These are phyloP conservation scores for Heimioporus sp. DNA, from an alignment of 768 basidiomycete species.

Conservation along the genomic window DNA sequence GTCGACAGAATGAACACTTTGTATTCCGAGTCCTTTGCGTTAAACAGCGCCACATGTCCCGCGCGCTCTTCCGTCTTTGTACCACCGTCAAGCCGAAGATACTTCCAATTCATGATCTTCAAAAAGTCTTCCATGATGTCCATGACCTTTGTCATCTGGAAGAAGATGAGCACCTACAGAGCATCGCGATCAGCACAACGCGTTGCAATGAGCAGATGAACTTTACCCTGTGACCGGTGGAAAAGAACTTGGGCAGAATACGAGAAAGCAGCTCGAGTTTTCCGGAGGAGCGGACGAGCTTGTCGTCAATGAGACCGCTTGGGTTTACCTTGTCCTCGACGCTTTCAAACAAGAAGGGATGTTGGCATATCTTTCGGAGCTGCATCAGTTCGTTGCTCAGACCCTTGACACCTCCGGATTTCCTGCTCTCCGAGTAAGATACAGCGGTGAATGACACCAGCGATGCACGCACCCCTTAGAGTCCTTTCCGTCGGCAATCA, in stretches of 20 bases:
- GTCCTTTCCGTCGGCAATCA: slow-evolving; percentile 84
- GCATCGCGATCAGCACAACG: slow-evolving; percentile 1
- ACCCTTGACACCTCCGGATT: slow-evolving; percentile 79
- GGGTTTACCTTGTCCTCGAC: slow-evolving; percentile 95
- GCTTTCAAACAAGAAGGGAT: slow-evolving; percentile 93
- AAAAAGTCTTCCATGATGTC: slow-evolving; percentile 97
- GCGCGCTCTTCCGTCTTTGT: slow-evolving; percentile 97
- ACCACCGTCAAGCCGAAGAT: slow-evolving; percentile 92
- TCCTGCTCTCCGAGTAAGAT: slow-evolving; percentile 38
- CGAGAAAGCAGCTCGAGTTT: slow-evolving; percentile 92
- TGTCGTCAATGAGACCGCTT: slow-evolving; percentile 76
- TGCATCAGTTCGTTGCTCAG: slow-evolving; percentile 97
- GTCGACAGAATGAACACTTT: slow-evolving; percentile 94
- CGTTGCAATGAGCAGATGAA: not conserved
- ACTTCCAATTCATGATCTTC: slow-evolving; percentile 81
- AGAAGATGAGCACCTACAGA: slow-evolving; percentile 90
- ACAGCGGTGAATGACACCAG: not conserved
- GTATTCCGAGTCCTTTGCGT: slow-evolving; percentile 84
- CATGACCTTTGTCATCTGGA: slow-evolving; percentile 99
- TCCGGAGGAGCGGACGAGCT: slow-evolving; percentile 82
- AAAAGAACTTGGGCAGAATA: slow-evolving; percentile 92
- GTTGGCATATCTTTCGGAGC: slow-evolving; percentile 96
- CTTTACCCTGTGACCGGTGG: slow-evolving; percentile 82
- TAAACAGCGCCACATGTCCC: slow-evolving; percentile 81
- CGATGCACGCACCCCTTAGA: slow-evolving; percentile 58